These are phyloP conservation scores for Sporothrix phasma DNA, from an alignment of 2,329 filamentous ascomycete species.

Conservation along the genomic window DNA sequence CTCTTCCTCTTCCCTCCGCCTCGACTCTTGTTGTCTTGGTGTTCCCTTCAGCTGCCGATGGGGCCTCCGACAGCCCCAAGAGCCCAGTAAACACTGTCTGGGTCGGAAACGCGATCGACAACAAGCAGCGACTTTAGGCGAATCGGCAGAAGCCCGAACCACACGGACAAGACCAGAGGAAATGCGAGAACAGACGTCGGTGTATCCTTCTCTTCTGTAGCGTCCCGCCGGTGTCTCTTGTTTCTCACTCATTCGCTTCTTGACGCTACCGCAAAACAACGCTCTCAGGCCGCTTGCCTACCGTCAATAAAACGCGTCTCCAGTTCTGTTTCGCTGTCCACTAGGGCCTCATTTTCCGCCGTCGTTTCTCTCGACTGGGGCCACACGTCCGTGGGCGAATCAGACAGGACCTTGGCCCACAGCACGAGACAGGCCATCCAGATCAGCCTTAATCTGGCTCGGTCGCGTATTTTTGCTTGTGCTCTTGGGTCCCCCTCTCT, in stretches of 20 bases:
- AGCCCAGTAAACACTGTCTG: neutral
- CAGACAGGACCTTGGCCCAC: slow-evolving; percentile 1
- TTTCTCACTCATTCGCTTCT: neutral
- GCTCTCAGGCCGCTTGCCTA: neutral
- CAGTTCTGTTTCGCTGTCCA: neutral
- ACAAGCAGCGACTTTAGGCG: neutral
- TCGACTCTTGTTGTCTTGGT: neutral
- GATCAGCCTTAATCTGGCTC: slow-evolving; percentile 10
- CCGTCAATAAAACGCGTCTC: neutral
- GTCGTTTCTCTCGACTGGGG: neutral
- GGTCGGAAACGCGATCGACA: slow-evolving; percentile 10
- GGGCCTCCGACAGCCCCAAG: neutral
- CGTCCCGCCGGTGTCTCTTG: slow-evolving; percentile 9
- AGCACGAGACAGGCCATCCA: slow-evolving; percentile 12
- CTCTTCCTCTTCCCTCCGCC: neutral
- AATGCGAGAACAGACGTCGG: neutral
- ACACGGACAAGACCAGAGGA: neutral
- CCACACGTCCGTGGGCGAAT: slow-evolving; percentile 5
- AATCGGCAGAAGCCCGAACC: neutral
- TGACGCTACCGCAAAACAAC: neutral
- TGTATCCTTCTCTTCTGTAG: neutral
- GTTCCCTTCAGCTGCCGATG: neutral
- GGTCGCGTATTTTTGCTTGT: slow-evolving; percentile 10
- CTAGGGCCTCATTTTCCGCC: neutral
- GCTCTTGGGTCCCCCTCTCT: neutral